Evolutionary conservation across 495 filamentous ascomycete species (phyloP).

Genomic region (Lophiostoma macrostomum): DNA sequence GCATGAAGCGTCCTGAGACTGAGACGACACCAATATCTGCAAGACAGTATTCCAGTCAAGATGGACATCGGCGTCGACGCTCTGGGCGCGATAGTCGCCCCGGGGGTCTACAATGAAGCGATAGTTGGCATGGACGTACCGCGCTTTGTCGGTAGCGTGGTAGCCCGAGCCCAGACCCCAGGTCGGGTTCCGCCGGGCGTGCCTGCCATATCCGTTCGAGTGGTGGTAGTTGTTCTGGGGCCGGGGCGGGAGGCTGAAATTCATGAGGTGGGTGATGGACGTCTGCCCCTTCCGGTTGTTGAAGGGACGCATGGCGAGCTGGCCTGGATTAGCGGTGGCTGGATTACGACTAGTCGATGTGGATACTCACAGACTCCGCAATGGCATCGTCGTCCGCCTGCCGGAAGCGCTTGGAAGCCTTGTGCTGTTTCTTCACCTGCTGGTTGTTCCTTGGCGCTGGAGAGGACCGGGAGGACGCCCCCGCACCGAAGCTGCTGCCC

Average conservation of each 20-base stretch:
- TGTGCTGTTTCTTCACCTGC: slow-evolving; percentile 69
- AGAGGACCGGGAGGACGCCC: slow-evolving; percentile 36
- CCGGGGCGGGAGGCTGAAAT: slow-evolving; percentile 78
- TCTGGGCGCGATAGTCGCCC: slow-evolving; percentile 74
- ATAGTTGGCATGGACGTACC: slow-evolving; percentile 92
- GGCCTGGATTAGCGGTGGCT: slow-evolving; percentile 29
- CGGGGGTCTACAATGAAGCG: slow-evolving; percentile 88
- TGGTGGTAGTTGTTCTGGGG: slow-evolving; percentile 60
- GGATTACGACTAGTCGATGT: slow-evolving; percentile 1
- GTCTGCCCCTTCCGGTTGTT: slow-evolving; percentile 88
- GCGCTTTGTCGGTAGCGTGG: slow-evolving; percentile 87
- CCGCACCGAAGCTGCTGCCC: slow-evolving; percentile 61
- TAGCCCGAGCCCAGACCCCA: slow-evolving; percentile 90
- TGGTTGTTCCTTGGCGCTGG: slow-evolving; percentile 70
- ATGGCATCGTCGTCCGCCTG: slow-evolving; percentile 74
- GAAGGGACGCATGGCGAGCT: slow-evolving; percentile 78
- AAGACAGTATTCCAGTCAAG: slow-evolving; percentile 88
- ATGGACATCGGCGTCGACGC: slow-evolving; percentile 82
- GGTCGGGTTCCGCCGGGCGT: slow-evolving; percentile 62
- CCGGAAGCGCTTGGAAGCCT: slow-evolving; percentile 53
- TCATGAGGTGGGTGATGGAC: slow-evolving; percentile 95
- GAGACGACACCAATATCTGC: slow-evolving; percentile 84
- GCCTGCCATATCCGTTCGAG: slow-evolving; percentile 48
- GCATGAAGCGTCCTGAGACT: slow-evolving; percentile 83
- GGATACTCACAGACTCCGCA: slow-evolving; percentile 66